Evolutionary conservation across 2,329 filamentous ascomycete species (phyloP).

Genomic region (Pyrenophora teres): DNA sequence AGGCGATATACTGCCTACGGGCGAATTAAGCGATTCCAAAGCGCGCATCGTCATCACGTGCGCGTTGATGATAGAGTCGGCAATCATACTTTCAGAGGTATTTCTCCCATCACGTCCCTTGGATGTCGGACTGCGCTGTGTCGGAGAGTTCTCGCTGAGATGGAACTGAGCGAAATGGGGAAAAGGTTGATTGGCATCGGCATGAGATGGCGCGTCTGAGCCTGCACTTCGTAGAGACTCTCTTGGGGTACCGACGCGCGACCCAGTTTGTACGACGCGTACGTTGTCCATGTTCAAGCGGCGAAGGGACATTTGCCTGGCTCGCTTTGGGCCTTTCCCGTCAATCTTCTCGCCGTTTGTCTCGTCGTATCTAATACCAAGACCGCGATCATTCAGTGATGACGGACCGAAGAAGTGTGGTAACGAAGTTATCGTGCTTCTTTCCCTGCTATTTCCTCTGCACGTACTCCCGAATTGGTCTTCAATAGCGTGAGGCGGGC

Average conservation of each 20-base stretch:
- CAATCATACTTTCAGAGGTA: conserved; percentile 32
- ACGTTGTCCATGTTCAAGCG: conserved; percentile 29
- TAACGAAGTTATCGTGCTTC: conserved; percentile 19
- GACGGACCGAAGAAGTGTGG: conserved; percentile 18
- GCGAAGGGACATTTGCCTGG: conserved; percentile 30
- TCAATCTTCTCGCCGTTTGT: not conserved
- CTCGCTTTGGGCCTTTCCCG: conserved; percentile 18
- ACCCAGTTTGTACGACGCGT: conserved; percentile 30
- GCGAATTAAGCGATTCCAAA: conserved; percentile 27
- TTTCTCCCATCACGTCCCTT: conserved; percentile 22
- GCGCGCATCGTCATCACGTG: conserved; percentile 38
- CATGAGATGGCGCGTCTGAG: conserved; percentile 8
- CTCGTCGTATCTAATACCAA: not conserved
- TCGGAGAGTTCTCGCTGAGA: not conserved
- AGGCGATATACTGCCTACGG: conserved; percentile 16
- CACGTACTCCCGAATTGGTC: not conserved
- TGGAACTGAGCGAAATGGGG: not conserved
- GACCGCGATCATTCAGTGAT: conserved; percentile 13
- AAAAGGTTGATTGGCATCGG: not conserved
- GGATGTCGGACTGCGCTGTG: not conserved
- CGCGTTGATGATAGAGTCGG: conserved; percentile 38
- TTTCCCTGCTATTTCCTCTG: conserved; percentile 19
- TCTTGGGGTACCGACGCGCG: conserved; percentile 24
- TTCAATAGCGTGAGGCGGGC: conserved; percentile 3
- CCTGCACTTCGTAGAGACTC: conserved; percentile 21